phyloP scores from a whole-genome alignment of 345 rosid genomes.

The Salix koriyanagi region DNA sequence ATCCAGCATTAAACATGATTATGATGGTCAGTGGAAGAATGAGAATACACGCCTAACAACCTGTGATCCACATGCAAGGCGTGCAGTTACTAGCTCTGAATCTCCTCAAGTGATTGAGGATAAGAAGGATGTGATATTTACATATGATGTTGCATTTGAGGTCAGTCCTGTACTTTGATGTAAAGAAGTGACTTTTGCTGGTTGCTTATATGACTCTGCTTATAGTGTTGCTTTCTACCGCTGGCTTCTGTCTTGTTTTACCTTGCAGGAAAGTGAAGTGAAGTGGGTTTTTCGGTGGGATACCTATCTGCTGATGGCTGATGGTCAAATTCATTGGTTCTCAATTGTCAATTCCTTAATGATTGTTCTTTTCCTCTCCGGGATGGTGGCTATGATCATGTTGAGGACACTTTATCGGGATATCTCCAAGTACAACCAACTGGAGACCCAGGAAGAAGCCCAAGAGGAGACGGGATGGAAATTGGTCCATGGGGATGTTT shows the following conservation, averaged over 20 bases:
- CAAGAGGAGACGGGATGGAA: slow-evolving; percentile 97
- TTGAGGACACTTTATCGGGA: slow-evolving; percentile 83
- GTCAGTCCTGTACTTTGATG: slow-evolving; percentile 18
- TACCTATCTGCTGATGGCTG: slow-evolving; percentile 86
- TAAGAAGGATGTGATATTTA: slow-evolving; percentile 65
- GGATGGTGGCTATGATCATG: slow-evolving; percentile 99
- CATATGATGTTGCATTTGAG: slow-evolving; percentile 84
- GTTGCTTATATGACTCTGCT: neutral
- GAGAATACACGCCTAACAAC: slow-evolving; percentile 62
- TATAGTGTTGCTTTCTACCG: neutral
- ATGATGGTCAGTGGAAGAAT: slow-evolving; percentile 63
- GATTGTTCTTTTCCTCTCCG: slow-evolving; percentile 94
- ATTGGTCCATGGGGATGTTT: slow-evolving; percentile 90
- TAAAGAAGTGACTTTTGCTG: neutral
- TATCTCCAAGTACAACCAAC: slow-evolving; percentile 87
- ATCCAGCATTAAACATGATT: slow-evolving; percentile 70
- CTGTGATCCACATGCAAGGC: slow-evolving; percentile 87
- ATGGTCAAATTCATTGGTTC: slow-evolving; percentile 96
- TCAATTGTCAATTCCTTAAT: slow-evolving; percentile 86
- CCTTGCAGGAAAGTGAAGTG: slow-evolving; percentile 69
- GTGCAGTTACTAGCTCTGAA: slow-evolving; percentile 65
- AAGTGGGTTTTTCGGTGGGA: slow-evolving; percentile 99
- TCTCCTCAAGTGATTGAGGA: slow-evolving; percentile 83
- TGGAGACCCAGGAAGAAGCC: slow-evolving; percentile 93
- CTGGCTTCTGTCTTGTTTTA: slow-evolving; percentile 1